Evolutionary conservation across 1,139 yeast genomes (phyloP).

Genomic region (Yamadazyma triangularis): DNA sequence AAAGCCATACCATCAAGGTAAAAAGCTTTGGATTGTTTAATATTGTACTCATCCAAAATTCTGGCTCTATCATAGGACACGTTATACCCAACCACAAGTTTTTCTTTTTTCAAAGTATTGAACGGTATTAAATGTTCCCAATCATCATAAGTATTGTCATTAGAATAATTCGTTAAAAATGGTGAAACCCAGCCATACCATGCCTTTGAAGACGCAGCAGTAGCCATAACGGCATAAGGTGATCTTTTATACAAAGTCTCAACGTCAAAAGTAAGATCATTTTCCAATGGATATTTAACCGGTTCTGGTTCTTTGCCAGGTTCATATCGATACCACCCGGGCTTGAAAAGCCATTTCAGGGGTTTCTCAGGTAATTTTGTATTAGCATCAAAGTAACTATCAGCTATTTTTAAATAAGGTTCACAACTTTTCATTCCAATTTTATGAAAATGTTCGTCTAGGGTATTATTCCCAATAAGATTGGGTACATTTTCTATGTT

Average conservation of each 20-base stretch:
- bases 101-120: constrained; percentile 43
- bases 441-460: constrained; percentile 82
- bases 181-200: constrained; percentile 99
- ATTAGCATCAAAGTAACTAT: constrained; percentile 27
- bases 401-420: constrained; percentile 54
- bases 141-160: constrained; percentile 21
- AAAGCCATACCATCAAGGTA: constrained; percentile 89
- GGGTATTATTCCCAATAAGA: constrained; percentile 53
- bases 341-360: constrained; percentile 44
- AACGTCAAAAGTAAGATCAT: constrained; percentile 78
- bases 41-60: constrained; percentile 74
- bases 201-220: constrained; percentile 72
- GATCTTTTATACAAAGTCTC: constrained; percentile 79
- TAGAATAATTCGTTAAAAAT: constrained; percentile 41
- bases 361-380: constrained; percentile 45
- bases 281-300: constrained; percentile 66
- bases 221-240: constrained; percentile 74
- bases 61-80: constrained; percentile 90
- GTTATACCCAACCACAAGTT: constrained; percentile 81
- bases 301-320: constrained; percentile 45
- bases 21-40: constrained; percentile 65
- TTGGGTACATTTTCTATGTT: constrained; percentile 57
- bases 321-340: constrained; percentile 86
- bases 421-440: constrained; percentile 59
- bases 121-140: constrained; percentile 74